Conservation (phyloP, 2,329 filamentous ascomycete species). For the Penicillium sp. region DNA sequence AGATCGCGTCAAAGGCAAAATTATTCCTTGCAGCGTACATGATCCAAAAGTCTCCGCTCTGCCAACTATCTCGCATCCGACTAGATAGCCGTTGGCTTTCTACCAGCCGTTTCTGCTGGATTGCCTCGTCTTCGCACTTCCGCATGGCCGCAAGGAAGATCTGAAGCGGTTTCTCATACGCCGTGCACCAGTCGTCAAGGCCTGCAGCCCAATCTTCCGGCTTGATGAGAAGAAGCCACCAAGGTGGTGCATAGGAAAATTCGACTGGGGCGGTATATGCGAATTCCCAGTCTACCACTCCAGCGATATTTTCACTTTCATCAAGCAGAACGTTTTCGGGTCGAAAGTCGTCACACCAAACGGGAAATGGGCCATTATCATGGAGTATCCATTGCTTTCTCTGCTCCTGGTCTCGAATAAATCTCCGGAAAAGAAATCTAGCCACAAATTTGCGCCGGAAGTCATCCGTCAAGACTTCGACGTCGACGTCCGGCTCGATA, state of each 20-base stretch:
- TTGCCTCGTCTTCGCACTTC: constrained; percentile 10
- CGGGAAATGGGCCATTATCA: too few relatives aligned
- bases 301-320: too few relatives aligned
- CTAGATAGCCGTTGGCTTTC: constrained; percentile 15
- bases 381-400: too few relatives aligned
- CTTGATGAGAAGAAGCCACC: constrained; percentile 23
- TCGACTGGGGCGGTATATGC: constrained; percentile 1
- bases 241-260: constrained; percentile 17
- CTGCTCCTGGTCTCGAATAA: too few relatives aligned
- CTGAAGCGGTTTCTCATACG: constrained; percentile 13
- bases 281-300: too few relatives aligned
- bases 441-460: too few relatives aligned
- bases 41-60: constrained; percentile 6
- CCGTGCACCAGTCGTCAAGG: constrained; percentile 15
- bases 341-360: too few relatives aligned
- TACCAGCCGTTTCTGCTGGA: constrained; percentile 2
- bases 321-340: too few relatives aligned
- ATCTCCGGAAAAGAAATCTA: too few relatives aligned
- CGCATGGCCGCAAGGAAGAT: constrained; percentile 14
- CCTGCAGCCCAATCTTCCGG: constrained; percentile 21
- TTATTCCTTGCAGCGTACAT: constrained; percentile 4
- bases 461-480: too few relatives aligned
- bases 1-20: constrained; percentile 5
- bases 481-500: too few relatives aligned
- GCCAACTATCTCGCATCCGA: constrained; percentile 11